Evolutionary conservation across 1,139 yeast genomes (phyloP).

Genomic region (Yamadazyma sp.): DNA sequence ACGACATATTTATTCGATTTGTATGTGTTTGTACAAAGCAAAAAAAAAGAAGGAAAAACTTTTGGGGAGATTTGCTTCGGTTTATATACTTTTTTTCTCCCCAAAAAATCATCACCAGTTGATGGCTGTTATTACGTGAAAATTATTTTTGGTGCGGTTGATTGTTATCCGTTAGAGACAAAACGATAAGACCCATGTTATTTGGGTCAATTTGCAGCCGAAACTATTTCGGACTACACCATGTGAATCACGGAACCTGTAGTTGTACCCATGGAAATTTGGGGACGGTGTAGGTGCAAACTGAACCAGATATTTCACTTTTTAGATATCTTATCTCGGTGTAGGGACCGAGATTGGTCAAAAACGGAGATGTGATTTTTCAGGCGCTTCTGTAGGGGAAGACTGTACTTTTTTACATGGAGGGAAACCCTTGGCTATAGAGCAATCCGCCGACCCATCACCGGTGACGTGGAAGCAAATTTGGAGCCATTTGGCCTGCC

Average conservation of each 20-base stretch:
- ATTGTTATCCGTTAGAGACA: slow-evolving; percentile 13
- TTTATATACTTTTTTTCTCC: slow-evolving; percentile 3
- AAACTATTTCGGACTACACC: too few relatives aligned
- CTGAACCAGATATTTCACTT: not conserved
- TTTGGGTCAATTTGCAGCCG: too few relatives aligned
- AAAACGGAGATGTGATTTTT: too few relatives aligned
- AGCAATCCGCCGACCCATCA: too few relatives aligned
- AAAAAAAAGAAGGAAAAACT: slow-evolving; percentile 1
- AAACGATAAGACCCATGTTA: not conserved
- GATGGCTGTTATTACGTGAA: slow-evolving; percentile 1
- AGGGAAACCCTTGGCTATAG: too few relatives aligned
- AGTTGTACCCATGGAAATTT: too few relatives aligned
- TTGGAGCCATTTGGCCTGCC: too few relatives aligned
- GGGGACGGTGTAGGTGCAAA: too few relatives aligned
- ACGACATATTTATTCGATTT: slow-evolving; percentile 21
- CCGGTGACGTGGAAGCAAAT: too few relatives aligned
- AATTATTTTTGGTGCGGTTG: slow-evolving; percentile 12
- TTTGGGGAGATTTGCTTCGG: slow-evolving; percentile 6
- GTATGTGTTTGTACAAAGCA: not conserved
- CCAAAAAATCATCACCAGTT: slow-evolving; percentile 3
- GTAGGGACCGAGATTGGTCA: not conserved
- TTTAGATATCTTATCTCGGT: slow-evolving; percentile 1
- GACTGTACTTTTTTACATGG: too few relatives aligned
- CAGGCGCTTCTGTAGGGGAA: too few relatives aligned
- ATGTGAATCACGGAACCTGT: too few relatives aligned